A percentile compares a stretch with the other conserved stretches of the same genome.
Conservation (phyloP, 805 yeast species). For the Kazachstania bromeliacearum region DNA sequence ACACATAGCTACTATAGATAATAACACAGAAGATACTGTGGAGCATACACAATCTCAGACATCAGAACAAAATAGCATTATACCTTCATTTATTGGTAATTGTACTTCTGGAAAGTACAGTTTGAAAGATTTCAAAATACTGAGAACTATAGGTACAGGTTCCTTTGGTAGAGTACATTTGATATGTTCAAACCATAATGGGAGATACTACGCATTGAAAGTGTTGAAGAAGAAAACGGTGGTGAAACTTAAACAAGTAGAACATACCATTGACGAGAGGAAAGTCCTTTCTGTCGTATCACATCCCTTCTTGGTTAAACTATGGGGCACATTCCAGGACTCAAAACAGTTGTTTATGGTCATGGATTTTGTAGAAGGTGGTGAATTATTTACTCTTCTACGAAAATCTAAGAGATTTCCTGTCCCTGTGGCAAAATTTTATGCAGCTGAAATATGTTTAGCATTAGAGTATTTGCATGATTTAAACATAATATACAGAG, state of each 20-base stretch:
- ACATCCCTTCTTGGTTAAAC: constrained; percentile 83
- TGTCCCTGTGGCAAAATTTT: constrained; percentile 91
- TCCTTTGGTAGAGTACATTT: constrained; percentile 92
- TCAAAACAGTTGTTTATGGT: constrained; percentile 77
- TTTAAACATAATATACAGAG: constrained; percentile 81
- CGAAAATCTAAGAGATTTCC: constrained; percentile 89
- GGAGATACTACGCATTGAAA: constrained; percentile 87
- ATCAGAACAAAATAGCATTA: background rate
- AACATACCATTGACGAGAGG: constrained; percentile 92
- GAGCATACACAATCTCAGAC: background rate
- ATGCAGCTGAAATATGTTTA: constrained; percentile 81
- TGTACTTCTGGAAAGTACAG: constrained; percentile 60
- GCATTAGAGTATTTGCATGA: constrained; percentile 84
- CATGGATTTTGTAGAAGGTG: constrained; percentile 96
- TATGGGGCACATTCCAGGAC: constrained; percentile 98
- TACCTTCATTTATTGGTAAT: constrained; percentile 6
- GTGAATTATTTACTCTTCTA: constrained; percentile 77
- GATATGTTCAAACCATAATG: constrained; percentile 80
- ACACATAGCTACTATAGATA: background rate
- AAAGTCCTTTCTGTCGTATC: constrained; percentile 77
- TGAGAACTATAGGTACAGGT: constrained; percentile 89
- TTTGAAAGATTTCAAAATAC: constrained; percentile 67
- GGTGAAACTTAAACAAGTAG: constrained; percentile 87
- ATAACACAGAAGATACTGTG: background rate
- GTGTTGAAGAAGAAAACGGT: constrained; percentile 80